Evolutionary conservation across 345 rosid species (phyloP), one percentile per base, ranked within the genome.

Genomic region (Lagerstroemia speciosa): DNA sequence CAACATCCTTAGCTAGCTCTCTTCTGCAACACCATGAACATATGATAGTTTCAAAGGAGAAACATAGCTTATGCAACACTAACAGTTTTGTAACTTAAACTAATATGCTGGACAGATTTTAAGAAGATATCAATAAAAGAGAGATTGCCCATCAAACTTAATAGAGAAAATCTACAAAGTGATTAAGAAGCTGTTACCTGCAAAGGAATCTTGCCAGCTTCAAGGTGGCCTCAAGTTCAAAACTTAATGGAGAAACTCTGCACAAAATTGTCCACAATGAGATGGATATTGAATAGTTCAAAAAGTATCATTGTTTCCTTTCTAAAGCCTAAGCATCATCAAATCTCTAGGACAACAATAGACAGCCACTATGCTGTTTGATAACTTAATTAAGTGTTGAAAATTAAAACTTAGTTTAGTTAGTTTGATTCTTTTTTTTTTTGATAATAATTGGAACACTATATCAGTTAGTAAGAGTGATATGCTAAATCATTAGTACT

Each of bases 171-270:
- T n/a, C 48, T n/a, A 9, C 32, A 71, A 34, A 64, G 31, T 48
- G 29, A 48, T 29, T 11, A 27, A 48, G 20, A 58, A 70, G 32
- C 55, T 36, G 48, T 66, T 83, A 95, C 99, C 96, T 95, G 86
- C 96, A 92, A 68, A 95, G 94, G 80, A 86, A 95, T 79, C 99
- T 88, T 70, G 99, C 99, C 78, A 92, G 77, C 77, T 95, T 41
- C 46, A 41, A 41, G 14, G 46, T 41, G 46, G 46, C 46, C 14
- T 41, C 46, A 41, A 41, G 46, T 14, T 41, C 46, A 87, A 95
- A 95, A 85, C 94, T 90, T 73, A 95, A 73, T 17, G 98, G 99
- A 22, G 98, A 95, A 75, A 95, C 98, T 77, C 97, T 92, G 91
- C 79, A 84, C 50, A 67, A 50, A 67, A 79, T 74, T 30, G 48